phyloP scores from a whole-genome alignment of 768 basidiomycete genomes.

The Suillus clintonianus region DNA sequence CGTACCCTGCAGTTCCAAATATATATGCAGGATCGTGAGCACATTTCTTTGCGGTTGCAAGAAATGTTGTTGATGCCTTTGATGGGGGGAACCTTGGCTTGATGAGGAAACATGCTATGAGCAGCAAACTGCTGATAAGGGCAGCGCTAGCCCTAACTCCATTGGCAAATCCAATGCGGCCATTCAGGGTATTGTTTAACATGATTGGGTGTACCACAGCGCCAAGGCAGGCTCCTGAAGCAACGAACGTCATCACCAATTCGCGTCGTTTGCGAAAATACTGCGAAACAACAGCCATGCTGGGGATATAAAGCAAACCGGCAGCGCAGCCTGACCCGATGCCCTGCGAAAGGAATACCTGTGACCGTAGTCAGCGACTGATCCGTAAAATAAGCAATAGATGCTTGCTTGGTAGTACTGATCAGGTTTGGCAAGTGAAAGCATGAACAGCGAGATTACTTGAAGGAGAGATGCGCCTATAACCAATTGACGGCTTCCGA shows the following conservation, averaged over 20 bases:
- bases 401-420: slow-evolving; percentile 44
- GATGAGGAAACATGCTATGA: slow-evolving; percentile 43
- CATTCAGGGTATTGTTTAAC: slow-evolving; percentile 51
- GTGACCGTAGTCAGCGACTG: neutral
- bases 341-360: slow-evolving; percentile 57
- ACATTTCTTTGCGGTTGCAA: slow-evolving; percentile 22
- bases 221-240: slow-evolving; percentile 59
- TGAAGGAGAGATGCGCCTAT: slow-evolving; percentile 31
- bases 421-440: slow-evolving; percentile 44
- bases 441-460: slow-evolving; percentile 42
- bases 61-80: slow-evolving; percentile 22
- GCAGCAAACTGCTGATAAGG: slow-evolving; percentile 38
- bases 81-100: slow-evolving; percentile 40
- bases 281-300: slow-evolving; percentile 51
- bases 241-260: slow-evolving; percentile 55
- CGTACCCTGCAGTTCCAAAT: slow-evolving; percentile 29
- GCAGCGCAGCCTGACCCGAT: slow-evolving; percentile 48
- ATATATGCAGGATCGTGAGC: slow-evolving; percentile 25
- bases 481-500: slow-evolving; percentile 19
- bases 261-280: slow-evolving; percentile 51
- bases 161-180: slow-evolving; percentile 46
- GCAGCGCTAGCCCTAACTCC: slow-evolving; percentile 44
- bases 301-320: slow-evolving; percentile 51
- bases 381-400: neutral
- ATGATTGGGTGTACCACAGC: slow-evolving; percentile 64